A percentile compares a stretch with the other conserved stretches of the same genome.
Conservation (phyloP, 176 grass and related monocot species). For the Carex myosuroides region DNA sequence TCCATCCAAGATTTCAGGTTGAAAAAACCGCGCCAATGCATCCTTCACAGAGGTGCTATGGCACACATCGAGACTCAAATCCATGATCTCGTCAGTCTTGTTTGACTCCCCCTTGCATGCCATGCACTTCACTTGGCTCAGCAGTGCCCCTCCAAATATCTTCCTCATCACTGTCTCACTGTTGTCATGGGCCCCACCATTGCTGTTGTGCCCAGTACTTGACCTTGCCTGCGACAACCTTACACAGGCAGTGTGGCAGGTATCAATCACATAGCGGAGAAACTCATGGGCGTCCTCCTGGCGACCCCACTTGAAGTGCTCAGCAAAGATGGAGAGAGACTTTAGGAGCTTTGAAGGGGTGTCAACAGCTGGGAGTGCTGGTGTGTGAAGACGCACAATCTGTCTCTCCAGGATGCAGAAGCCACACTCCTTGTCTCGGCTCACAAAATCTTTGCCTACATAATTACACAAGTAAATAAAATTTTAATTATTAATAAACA, state of each 20-base stretch:
- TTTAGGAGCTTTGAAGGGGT: slow-evolving; percentile 52
- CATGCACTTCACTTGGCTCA: slow-evolving; percentile 96
- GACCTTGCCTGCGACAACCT: slow-evolving; percentile 38
- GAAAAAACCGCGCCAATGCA: slow-evolving; percentile 70
- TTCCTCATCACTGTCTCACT: slow-evolving; percentile 58
- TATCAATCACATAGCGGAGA: slow-evolving; percentile 70
- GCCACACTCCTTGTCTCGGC: slow-evolving; percentile 76
- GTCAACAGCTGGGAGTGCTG: slow-evolving; percentile 29
- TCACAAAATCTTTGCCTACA: slow-evolving; percentile 70
- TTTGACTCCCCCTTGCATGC: slow-evolving; percentile 90
- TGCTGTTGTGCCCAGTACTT: slow-evolving; percentile 21
- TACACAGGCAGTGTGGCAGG: slow-evolving; percentile 61
- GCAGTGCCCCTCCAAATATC: slow-evolving; percentile 72
- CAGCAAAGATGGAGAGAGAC: slow-evolving; percentile 54
- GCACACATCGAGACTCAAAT: slow-evolving; percentile 76
- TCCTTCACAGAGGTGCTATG: slow-evolving; percentile 71
- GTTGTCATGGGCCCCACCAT: slow-evolving; percentile 4
- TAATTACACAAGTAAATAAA: background rate
- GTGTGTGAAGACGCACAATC: slow-evolving; percentile 43
- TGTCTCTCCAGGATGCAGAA: slow-evolving; percentile 79
- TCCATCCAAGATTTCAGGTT: slow-evolving; percentile 82
- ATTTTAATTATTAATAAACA: background rate
- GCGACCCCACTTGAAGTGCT: slow-evolving; percentile 69
- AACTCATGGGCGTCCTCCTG: slow-evolving; percentile 98
- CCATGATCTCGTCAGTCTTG: slow-evolving; percentile 97